Base-by-base conservation (phyloP, 768 basidiomycete genomes). In the Calocera viscosa region DNA sequence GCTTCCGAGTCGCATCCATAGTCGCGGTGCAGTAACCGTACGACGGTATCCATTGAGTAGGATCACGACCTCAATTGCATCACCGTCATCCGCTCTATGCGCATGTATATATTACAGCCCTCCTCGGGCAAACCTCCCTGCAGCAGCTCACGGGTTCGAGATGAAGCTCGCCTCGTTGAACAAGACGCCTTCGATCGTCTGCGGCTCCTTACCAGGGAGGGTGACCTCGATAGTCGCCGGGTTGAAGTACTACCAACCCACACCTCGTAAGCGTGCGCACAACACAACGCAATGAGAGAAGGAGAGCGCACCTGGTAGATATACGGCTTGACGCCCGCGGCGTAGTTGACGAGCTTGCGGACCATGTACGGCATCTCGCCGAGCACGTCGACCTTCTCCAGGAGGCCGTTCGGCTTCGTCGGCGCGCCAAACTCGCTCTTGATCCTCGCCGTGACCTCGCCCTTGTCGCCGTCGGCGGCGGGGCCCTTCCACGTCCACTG, bases 91-190 rank as follows among this genome's bases (percentile, higher is more conserved):
- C 35, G 35, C 7, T 38, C 35, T 38, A 38, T 38, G 35, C 35
- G 35, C 35, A 14, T 14, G 35, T 38, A 38, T 38, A 38, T 38
- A 38, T 38, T 38, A 38, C 35, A 38, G 35, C 35, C 35, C 35
- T 38, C 7, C 35, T 5, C 35, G 35, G 35, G 35, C 35, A 38
- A n/a, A n/a, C n/a, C 35, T 38, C 7, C 35, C 35, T 38, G 35
- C 35, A 5, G 65, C 63, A 64, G 2, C 38, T 64, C 22, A 11
- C 17, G 32, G 65, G 65, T 75, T 78, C 60, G 91, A 94, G 72
- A 97, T 90, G 77, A 89, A 96, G 1, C 93, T 88, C 0, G 92
- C 90, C 75, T 98, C 94, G 73, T 84, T 90, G 80, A 89, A 97
- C n/a, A 91, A 43, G 47, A 73, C 72, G 2, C 94, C 94, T 65